phyloP scores from a whole-genome alignment of 257 asterid species.

The Ophiorrhiza pumila region DNA sequence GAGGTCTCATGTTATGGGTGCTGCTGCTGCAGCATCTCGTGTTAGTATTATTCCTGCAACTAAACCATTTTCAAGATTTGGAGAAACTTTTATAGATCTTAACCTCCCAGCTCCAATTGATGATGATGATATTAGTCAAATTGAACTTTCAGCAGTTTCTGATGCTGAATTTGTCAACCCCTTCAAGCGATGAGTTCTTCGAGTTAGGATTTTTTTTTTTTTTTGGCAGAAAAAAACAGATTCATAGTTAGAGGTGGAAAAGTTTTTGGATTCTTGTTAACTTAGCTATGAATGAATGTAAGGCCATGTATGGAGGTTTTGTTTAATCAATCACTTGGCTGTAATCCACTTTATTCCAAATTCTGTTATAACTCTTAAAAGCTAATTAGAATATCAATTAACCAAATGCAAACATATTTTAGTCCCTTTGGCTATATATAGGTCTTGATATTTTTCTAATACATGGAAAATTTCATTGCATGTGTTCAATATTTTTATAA shows the following conservation, averaged over 20 bases:
- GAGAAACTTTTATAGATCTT: conserved; percentile 60
- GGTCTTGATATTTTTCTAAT: too few species aligned
- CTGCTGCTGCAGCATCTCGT: conserved; percentile 18
- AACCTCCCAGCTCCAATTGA: conserved; percentile 73
- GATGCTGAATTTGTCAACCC: conserved; percentile 37
- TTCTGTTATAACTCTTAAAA: not conserved
- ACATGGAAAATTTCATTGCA: not conserved
- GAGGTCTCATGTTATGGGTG: conserved; percentile 61
- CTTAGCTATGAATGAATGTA: conserved; percentile 3
- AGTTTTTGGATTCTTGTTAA: conserved; percentile 14
- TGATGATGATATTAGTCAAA: conserved; percentile 57
- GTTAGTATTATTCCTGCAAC: conserved; percentile 8
- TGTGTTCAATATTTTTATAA: not conserved
- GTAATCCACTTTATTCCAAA: conserved; percentile 5
- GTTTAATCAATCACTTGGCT: not conserved
- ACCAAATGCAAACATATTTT: not conserved
- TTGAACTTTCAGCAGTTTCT: conserved; percentile 56
- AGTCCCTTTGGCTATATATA: conserved; percentile 5
- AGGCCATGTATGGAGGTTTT: not conserved
- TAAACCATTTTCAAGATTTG: conserved; percentile 29
- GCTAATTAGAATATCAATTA: not conserved
- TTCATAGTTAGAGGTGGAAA: not conserved
- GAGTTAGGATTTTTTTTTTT: not conserved
- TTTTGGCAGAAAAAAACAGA: not conserved
- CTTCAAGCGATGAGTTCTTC: conserved; percentile 18